Conservation (phyloP, 352 stramenopile species). For the Phytopythium chamaehyphon region DNA sequence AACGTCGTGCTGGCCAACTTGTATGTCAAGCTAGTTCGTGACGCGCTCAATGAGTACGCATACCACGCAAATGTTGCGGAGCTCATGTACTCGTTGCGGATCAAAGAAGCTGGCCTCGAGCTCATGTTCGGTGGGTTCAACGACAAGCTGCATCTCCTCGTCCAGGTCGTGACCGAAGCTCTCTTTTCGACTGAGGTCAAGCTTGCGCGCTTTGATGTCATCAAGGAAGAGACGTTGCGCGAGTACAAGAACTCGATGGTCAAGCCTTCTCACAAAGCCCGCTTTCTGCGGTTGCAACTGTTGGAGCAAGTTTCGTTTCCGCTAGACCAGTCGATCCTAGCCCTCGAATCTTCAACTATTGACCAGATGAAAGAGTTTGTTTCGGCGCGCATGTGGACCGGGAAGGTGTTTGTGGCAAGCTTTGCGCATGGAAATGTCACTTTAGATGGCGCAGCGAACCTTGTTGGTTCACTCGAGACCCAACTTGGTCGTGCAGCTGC, state of each 20-base stretch:
- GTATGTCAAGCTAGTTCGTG: slow-evolving; percentile 58
- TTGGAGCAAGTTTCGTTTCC: slow-evolving; percentile 50
- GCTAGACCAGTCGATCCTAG: slow-evolving; percentile 35
- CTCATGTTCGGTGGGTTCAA: slow-evolving; percentile 75
- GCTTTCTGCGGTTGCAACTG: slow-evolving; percentile 60
- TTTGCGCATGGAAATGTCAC: slow-evolving; percentile 79
- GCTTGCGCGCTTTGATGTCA: slow-evolving; percentile 49
- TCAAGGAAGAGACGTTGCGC: slow-evolving; percentile 68
- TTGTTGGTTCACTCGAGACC: slow-evolving; percentile 39
- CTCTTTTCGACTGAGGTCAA: slow-evolving; percentile 48
- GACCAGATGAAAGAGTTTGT: slow-evolving; percentile 38
- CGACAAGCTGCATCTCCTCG: slow-evolving; percentile 63
- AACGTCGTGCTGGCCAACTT: slow-evolving; percentile 46
- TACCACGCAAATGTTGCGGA: slow-evolving; percentile 75
- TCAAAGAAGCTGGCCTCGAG: slow-evolving; percentile 62
- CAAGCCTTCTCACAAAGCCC: slow-evolving; percentile 55
- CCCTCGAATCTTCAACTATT: slow-evolving; percentile 35
- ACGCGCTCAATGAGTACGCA: slow-evolving; percentile 67
- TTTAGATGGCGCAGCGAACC: slow-evolving; percentile 17
- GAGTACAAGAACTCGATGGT: slow-evolving; percentile 60
- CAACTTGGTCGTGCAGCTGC: slow-evolving; percentile 32
- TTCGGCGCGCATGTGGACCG: slow-evolving; percentile 39
- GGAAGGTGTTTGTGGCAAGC: slow-evolving; percentile 40
- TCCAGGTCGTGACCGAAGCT: slow-evolving; percentile 53
- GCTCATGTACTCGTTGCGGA: slow-evolving; percentile 61